Conservation (phyloP, 768 basidiomycete species). For the Russula virescens region DNA sequence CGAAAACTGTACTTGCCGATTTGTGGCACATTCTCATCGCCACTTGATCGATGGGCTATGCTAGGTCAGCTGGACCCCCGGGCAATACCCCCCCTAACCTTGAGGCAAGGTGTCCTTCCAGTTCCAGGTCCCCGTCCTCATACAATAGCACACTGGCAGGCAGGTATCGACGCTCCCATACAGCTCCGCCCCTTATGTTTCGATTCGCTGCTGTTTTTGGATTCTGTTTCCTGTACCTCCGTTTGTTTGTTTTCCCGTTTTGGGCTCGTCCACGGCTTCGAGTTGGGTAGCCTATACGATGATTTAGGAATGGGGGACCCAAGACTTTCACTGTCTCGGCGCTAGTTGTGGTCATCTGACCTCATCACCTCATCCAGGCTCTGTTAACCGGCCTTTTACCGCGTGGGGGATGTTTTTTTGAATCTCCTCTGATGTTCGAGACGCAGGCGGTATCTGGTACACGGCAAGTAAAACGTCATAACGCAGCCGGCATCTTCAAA, state of each 20-base stretch:
- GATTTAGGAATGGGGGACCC: background rate
- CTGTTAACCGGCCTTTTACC: constrained; percentile 3
- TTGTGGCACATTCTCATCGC: constrained; percentile 8
- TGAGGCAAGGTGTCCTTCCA: background rate
- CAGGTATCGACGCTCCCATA: background rate
- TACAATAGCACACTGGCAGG: background rate
- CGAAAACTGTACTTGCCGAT: background rate
- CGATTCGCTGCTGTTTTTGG: background rate
- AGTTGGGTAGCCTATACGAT: background rate
- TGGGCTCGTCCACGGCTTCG: background rate
- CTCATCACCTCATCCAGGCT: background rate
- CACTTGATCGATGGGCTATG: constrained; percentile 14
- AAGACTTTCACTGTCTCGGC: background rate
- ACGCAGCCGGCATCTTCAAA: background rate
- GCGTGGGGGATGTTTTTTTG: constrained; percentile 15
- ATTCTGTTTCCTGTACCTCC: background rate
- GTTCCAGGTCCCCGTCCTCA: background rate
- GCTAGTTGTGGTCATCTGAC: constrained; percentile 17
- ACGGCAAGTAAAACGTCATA: constrained; percentile 15
- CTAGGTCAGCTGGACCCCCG: background rate
- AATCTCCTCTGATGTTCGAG: constrained; percentile 17
- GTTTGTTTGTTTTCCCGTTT: background rate
- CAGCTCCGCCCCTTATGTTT: background rate
- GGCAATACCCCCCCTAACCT: background rate
- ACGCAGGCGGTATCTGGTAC: background rate